Percentiles rank a stretch among this genome's conserved stretches.
Conservation (phyloP, 768 basidiomycete species). For the Pisolithus microcarpus region DNA sequence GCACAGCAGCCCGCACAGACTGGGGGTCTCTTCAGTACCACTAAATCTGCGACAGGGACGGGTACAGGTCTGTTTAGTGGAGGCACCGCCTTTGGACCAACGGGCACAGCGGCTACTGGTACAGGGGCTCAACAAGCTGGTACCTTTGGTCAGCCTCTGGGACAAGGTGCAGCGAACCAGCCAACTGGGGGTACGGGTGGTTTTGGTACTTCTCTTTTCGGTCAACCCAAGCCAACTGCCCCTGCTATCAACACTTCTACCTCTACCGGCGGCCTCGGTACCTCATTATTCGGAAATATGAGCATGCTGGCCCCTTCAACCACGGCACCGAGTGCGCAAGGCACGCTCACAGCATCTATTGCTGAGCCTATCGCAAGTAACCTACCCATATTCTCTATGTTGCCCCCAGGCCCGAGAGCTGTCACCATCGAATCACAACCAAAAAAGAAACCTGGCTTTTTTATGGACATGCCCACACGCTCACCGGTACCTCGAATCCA, state of each 20-base stretch:
- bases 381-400: conserved; percentile 66
- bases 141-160: conserved; percentile 49
- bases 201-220: conserved; percentile 44
- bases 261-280: conserved; percentile 32
- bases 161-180: conserved; percentile 36
- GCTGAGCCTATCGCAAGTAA: conserved; percentile 75
- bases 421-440: conserved; percentile 51
- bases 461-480: conserved; percentile 71
- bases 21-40: conserved; percentile 21
- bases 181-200: conserved; percentile 23
- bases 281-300: conserved; percentile 34
- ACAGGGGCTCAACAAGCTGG: conserved; percentile 23
- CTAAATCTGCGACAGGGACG: conserved; percentile 26
- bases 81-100: conserved; percentile 37
- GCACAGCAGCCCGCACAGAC: conserved; percentile 30
- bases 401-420: conserved; percentile 63
- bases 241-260: conserved; percentile 39
- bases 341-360: conserved; percentile 75
- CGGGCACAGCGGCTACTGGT: conserved; percentile 25
- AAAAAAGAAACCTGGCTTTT: conserved; percentile 74
- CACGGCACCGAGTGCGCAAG: conserved; percentile 42
- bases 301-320: conserved; percentile 35
- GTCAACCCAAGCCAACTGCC: conserved; percentile 41
- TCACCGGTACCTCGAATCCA: conserved; percentile 59
- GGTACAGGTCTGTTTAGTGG: conserved; percentile 41